A percentile compares a stretch with the other conserved stretches of the same genome.
phyloP scores from a whole-genome alignment of 2,329 filamentous ascomycete species.

The Hirsutella thompsonii region DNA sequence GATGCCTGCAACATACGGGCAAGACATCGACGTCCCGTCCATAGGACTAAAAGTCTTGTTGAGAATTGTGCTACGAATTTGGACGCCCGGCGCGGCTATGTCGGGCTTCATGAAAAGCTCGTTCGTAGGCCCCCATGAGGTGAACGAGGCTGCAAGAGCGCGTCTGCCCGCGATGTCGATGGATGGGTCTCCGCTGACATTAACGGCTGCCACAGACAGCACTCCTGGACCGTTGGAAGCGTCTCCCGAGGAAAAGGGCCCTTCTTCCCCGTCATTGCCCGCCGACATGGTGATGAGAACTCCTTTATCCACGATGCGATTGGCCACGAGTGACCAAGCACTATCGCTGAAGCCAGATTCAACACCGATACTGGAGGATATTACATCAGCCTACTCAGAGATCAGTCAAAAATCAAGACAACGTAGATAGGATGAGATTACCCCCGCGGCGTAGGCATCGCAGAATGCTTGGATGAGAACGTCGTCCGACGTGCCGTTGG shows the following conservation, averaged over 20 bases:
- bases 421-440: slow-evolving; percentile 4
- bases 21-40: slow-evolving; percentile 44
- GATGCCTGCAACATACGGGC: slow-evolving; percentile 39
- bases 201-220: slow-evolving; percentile 22
- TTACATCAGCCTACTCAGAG: slow-evolving; percentile 24
- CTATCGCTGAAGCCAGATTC: slow-evolving; percentile 26
- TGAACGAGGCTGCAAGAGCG: slow-evolving; percentile 28
- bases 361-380: slow-evolving; percentile 26
- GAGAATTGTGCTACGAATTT: slow-evolving; percentile 36
- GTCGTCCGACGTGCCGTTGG: slow-evolving; percentile 16
- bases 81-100: slow-evolving; percentile 32
- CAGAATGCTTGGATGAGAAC: slow-evolving; percentile 22
- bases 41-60: slow-evolving; percentile 29
- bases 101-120: slow-evolving; percentile 38
- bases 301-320: slow-evolving; percentile 27
- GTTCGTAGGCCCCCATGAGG: slow-evolving; percentile 38
- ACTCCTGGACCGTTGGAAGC: slow-evolving; percentile 20
- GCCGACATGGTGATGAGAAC: slow-evolving; percentile 36
- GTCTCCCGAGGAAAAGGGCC: slow-evolving; percentile 30
- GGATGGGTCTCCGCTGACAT: slow-evolving; percentile 27
- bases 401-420: neutral
- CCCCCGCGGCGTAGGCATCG: slow-evolving; percentile 21
- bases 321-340: slow-evolving; percentile 28
- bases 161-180: slow-evolving; percentile 11
- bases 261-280: slow-evolving; percentile 35